phyloP scores from a whole-genome alignment of 306 rosid genomes.

The Aeschynomene evenia region DNA sequence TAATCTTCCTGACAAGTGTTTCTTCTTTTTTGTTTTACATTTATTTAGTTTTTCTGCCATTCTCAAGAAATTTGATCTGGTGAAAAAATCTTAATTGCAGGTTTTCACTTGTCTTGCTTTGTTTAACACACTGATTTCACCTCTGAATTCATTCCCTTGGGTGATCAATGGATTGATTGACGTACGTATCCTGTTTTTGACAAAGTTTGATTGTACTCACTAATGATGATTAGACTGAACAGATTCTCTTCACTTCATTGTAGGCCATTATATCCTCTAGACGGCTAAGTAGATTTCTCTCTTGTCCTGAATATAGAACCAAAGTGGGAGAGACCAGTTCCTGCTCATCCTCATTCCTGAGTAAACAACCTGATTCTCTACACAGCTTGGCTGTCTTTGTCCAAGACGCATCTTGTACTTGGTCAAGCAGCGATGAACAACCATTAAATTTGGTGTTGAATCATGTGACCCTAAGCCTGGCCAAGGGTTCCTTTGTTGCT shows the following conservation, averaged over 20 bases:
- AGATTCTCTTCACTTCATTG: slow-evolving; percentile 22
- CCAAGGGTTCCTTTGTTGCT: slow-evolving; percentile 74
- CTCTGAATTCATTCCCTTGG: slow-evolving; percentile 97
- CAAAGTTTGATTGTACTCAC: neutral
- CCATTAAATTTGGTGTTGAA: slow-evolving; percentile 54
- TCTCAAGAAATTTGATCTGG: slow-evolving; percentile 33
- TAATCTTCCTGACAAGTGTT: slow-evolving; percentile 24
- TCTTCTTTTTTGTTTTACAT: slow-evolving; percentile 1
- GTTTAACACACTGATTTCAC: slow-evolving; percentile 85
- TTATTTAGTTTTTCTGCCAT: slow-evolving; percentile 10
- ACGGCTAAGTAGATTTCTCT: slow-evolving; percentile 77
- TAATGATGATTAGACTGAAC: slow-evolving; percentile 15
- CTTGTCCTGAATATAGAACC: slow-evolving; percentile 59
- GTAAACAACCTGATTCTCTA: slow-evolving; percentile 43
- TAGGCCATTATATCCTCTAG: slow-evolving; percentile 80
- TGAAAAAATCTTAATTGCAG: slow-evolving; percentile 48
- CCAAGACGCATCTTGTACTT: slow-evolving; percentile 69
- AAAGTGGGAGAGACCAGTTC: slow-evolving; percentile 41
- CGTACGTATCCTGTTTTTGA: slow-evolving; percentile 51
- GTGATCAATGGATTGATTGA: slow-evolving; percentile 96
- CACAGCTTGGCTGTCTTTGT: slow-evolving; percentile 55
- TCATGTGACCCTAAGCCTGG: slow-evolving; percentile 60
- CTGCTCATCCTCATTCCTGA: slow-evolving; percentile 32
- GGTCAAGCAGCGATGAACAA: slow-evolving; percentile 74
- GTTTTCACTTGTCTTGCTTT: slow-evolving; percentile 99